A percentile compares a stretch with the other conserved stretches of the same genome.
Conservation (phyloP, 257 asterid genomes). For the Nicotiana noctiflora region DNA sequence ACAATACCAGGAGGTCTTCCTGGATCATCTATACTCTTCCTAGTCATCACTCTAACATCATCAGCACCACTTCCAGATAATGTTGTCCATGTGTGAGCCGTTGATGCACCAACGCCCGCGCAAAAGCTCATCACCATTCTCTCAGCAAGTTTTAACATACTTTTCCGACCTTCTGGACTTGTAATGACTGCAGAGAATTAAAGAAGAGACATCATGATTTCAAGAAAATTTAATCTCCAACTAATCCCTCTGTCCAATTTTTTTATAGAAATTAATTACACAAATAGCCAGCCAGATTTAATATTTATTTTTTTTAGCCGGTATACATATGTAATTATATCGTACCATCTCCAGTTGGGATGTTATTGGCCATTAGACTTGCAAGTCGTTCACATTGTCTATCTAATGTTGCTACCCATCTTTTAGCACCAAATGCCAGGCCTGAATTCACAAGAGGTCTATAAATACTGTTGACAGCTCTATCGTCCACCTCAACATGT, state of each 20-base stretch:
- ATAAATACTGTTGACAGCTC: slow-evolving; percentile 36
- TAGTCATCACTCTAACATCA: slow-evolving; percentile 51
- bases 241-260: too few relatives aligned
- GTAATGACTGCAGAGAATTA: slow-evolving; percentile 27
- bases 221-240: too few relatives aligned
- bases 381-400: slow-evolving; percentile 55
- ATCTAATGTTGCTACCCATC: slow-evolving; percentile 44
- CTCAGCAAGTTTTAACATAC: slow-evolving; percentile 47
- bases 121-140: slow-evolving; percentile 58
- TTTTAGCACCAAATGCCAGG: slow-evolving; percentile 46
- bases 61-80: slow-evolving; percentile 46
- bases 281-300: too few relatives aligned
- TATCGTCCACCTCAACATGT: slow-evolving; percentile 47
- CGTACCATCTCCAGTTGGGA: slow-evolving; percentile 42
- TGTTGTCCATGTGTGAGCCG: slow-evolving; percentile 53
- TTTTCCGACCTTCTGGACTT: slow-evolving; percentile 40
- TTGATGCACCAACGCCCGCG: slow-evolving; percentile 52
- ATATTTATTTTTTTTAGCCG: too few relatives aligned
- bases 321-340: slow-evolving; percentile 11
- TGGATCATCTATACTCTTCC: slow-evolving; percentile 51
- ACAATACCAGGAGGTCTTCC: slow-evolving; percentile 59
- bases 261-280: too few relatives aligned
- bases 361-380: slow-evolving; percentile 35
- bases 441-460: slow-evolving; percentile 38
- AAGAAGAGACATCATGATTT: too few relatives aligned